Evolutionary conservation across 768 basidiomycete genomes (phyloP), one percentile per base, ranked within the genome.

Genomic region (Phanerochaete sordida): DNA sequence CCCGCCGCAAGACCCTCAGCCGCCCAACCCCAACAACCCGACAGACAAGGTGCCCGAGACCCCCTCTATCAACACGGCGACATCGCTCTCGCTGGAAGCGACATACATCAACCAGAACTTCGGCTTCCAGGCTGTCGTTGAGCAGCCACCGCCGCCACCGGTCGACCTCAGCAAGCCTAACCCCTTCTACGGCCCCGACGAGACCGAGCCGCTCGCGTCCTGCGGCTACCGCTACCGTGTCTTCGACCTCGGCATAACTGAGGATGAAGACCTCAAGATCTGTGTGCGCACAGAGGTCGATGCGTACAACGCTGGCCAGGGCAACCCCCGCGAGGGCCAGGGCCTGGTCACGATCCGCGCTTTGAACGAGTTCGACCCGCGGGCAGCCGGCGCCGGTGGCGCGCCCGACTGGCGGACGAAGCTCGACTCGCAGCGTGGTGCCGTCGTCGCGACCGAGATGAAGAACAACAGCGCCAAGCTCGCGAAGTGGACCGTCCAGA

Each of bases 71-170:
- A 99, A 99, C 76, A 86, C 93, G 5, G 92, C 95, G 0, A 92
- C 92, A 4, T 94, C 93, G 0, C 81, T 99, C 27, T 95, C 96
- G 0, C 82, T 98, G 33, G 97, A 99, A 75, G 97, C 97, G 5
- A 98, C 95, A 27, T 98, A 95, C 76, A 93, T 99, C 79, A 98
- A 98, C 78, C 93, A 96, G 71, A 98, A 98, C 75, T 99, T 98
- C 68, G 88, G 90, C 26, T 97, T 96, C 83, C 97, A 99, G 75
- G 88, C 92, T 46, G 96, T 95, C 46, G 80, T 84, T 57, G 93
- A 96, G 73, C 82, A 73, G 30, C 68, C 79, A 2, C 82, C 83
- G 6, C 84, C 85, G 0, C 77, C 82, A 28, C 78, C 88, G 7
- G 78, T 90, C 44, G 87, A 93, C 61, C 84, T 98, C 68, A 79